Conservation (phyloP, 2,329 filamentous ascomycete genomes). For the Dactylonectria macrodidyma region DNA sequence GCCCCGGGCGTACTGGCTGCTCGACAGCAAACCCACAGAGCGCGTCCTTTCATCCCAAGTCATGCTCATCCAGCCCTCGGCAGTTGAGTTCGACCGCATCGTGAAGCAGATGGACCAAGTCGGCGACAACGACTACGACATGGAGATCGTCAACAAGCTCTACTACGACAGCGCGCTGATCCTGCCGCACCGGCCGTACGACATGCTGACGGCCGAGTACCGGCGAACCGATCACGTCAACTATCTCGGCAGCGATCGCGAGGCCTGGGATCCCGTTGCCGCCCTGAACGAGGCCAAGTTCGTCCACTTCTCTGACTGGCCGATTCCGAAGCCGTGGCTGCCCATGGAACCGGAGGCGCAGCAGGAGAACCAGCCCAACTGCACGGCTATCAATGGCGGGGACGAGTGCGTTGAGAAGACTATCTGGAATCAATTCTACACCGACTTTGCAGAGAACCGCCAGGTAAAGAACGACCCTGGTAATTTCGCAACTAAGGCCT, state of each 20-base stretch:
- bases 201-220: constrained; percentile 74
- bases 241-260: constrained; percentile 58
- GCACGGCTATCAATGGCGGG: constrained; percentile 1
- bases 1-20: constrained; percentile 79
- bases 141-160: constrained; percentile 76
- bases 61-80: constrained; percentile 71
- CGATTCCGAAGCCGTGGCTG: constrained; percentile 2
- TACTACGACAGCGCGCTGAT: constrained; percentile 72
- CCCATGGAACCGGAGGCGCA: background rate
- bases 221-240: constrained; percentile 63
- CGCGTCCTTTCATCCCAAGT: constrained; percentile 67
- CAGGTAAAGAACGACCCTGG: constrained; percentile 21
- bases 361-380: constrained; percentile 21
- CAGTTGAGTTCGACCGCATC: constrained; percentile 61
- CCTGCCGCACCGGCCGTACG: constrained; percentile 75
- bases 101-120: constrained; percentile 46
- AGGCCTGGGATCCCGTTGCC: constrained; percentile 69
- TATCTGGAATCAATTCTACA: constrained; percentile 39
- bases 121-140: constrained; percentile 66
- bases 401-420: constrained; percentile 24
- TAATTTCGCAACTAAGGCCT: background rate
- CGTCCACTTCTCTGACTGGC: constrained; percentile 2
- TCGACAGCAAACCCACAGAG: constrained; percentile 55
- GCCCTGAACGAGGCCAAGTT: constrained; percentile 4
- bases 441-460: constrained; percentile 31